Evolutionary conservation across 1,284 basidiomycete species (phyloP).

Genomic region (Athelia psychrophila): DNA sequence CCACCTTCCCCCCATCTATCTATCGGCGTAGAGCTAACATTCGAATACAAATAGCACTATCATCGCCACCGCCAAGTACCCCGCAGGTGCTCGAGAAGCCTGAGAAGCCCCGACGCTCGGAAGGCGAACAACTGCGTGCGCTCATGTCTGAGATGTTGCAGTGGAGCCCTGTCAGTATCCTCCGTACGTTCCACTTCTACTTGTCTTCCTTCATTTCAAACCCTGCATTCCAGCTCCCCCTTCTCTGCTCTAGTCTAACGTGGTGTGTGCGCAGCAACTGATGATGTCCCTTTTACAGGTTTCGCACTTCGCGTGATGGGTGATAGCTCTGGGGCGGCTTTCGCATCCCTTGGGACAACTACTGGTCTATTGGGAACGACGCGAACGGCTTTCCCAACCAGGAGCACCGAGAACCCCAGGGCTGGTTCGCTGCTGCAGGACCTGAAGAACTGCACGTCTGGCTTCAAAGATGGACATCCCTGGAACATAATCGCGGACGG

Average conservation of each 20-base stretch:
- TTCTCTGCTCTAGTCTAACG: no score
- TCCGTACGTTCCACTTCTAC: not conserved
- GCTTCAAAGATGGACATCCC: slow-evolving; percentile 64
- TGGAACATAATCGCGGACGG: no score
- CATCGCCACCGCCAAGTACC: slow-evolving; percentile 57
- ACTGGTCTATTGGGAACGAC: slow-evolving; percentile 57
- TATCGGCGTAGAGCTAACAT: not conserved
- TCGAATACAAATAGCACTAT: slow-evolving; percentile 43
- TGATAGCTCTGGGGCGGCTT: no score
- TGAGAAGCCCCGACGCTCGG: slow-evolving; percentile 45
- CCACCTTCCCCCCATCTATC: not conserved
- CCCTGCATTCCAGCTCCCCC: no score
- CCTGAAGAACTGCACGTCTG: slow-evolving; percentile 49
- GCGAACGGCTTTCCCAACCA: slow-evolving; percentile 55
- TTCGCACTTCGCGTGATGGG: slow-evolving; percentile 63
- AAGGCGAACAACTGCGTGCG: slow-evolving; percentile 52
- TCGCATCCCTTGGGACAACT: slow-evolving; percentile 54
- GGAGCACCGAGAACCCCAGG: slow-evolving; percentile 52
- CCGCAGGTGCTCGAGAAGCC: no score
- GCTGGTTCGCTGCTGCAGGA: slow-evolving; percentile 58
- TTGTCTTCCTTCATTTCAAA: not conserved
- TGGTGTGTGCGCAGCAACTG: slow-evolving; percentile 41
- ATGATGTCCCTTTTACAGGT: slow-evolving; percentile 38
- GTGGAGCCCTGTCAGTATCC: slow-evolving; percentile 59
- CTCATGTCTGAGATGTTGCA: slow-evolving; percentile 62